These are phyloP conservation scores for Gnaphalium uliginosum DNA, from an alignment of 129 eudicot genomes.

Conservation along the genomic window DNA sequence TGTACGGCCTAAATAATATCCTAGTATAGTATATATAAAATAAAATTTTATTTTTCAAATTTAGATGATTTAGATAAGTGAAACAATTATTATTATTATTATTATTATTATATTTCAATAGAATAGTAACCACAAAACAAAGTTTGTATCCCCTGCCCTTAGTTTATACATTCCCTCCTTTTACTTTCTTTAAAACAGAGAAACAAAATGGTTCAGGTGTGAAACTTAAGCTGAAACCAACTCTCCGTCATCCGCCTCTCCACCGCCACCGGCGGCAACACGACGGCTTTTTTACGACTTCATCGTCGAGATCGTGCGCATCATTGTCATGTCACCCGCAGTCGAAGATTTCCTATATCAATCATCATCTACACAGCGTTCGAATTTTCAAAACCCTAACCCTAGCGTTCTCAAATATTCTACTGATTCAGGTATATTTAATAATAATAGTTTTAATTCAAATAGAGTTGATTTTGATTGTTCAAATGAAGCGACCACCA, in stretches of 20 bases:
- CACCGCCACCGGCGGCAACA: slow-evolving; percentile 26
- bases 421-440: slow-evolving; percentile 40
- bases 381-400: slow-evolving; percentile 44
- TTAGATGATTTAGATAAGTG: too few species aligned
- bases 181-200: slow-evolving; percentile 25
- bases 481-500: slow-evolving; percentile 30
- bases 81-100: too few species aligned
- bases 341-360: slow-evolving; percentile 31
- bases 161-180: slow-evolving; percentile 37
- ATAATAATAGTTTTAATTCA: slow-evolving; percentile 23
- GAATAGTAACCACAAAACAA: too few species aligned
- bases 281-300: not conserved
- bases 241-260: slow-evolving; percentile 25
- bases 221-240: slow-evolving; percentile 15
- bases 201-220: slow-evolving; percentile 4
- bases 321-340: slow-evolving; percentile 45
- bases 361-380: slow-evolving; percentile 23
- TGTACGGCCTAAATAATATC: too few species aligned
- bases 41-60: too few species aligned
- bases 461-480: slow-evolving; percentile 34
- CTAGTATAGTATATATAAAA: too few species aligned
- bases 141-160: slow-evolving; percentile 8
- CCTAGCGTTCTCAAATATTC: slow-evolving; percentile 24
- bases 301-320: slow-evolving; percentile 17
- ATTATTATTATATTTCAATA: too few species aligned